Base-by-base conservation (phyloP, 2,329 filamentous ascomycete species). In the Hypoxylon sp. region DNA sequence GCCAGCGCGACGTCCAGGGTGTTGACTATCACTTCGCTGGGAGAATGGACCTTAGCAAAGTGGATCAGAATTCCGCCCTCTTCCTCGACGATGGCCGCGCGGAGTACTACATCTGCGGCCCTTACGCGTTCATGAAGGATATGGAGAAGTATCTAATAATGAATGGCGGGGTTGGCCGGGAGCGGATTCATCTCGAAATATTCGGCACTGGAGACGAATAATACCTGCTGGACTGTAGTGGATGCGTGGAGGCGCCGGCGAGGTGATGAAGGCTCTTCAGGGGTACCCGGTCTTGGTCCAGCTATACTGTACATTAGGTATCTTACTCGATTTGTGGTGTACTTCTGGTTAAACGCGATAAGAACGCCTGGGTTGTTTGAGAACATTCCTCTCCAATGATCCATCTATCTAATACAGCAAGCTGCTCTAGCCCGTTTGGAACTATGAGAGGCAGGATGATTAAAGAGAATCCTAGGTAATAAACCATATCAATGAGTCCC, bases 31-130 rank as follows among this genome's bases (percentile, higher is more conserved):
- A 90, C 61, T 81, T 87, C 70, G 78, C 79, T 7, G 87, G 89
- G 2, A 82, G 86, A 6, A 78, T 92, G 14, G 82, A 88, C 61
- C 75, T 93, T n/a, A 77, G 80, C 30, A 82, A 81, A 57, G 74
- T 92, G 36, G 82, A 86, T 67, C 75, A 78, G 22, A 79, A 85
- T 7, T 73, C 78, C 0, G 80, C 86, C 46, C 78, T 94, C n/a
- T 86, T 83, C 69, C 74, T 89, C 1, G 78, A 81, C 18, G 80
- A 90, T 70, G 51, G 77, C 0, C 78, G 78, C 44, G 82, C 91
- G 0, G 81, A 88, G 72, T 94, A 93, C 76, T 93, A 86, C 71
- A 79, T 92, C 55, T 94, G 92, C 73, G 92, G 91, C 0, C 91
- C 91, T 0, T 82, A 84, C 64, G 74, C 76, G 6, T 94, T 93